Conservation (phyloP, 1,284 basidiomycete species). For the Schizopora paradoxa region DNA sequence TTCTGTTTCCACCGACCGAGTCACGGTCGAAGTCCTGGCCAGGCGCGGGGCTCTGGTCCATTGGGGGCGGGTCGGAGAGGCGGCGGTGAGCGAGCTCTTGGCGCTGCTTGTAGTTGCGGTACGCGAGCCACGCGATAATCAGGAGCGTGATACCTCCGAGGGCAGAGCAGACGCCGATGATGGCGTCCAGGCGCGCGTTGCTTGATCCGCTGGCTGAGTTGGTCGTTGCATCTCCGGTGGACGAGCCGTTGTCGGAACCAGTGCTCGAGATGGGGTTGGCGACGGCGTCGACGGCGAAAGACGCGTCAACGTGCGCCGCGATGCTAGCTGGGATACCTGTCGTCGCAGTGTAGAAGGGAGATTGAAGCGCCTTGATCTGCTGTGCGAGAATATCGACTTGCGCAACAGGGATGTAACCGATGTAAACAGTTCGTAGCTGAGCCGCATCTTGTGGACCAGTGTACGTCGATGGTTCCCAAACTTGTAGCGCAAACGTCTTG, state of each 20-base stretch:
- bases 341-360: slow-evolving; percentile 54
- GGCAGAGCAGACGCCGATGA: slow-evolving; percentile 74
- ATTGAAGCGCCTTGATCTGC: slow-evolving; percentile 49
- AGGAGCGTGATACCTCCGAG: slow-evolving; percentile 66
- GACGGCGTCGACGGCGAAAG: slow-evolving; percentile 48
- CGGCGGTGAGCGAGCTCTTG: slow-evolving; percentile 58
- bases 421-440: slow-evolving; percentile 53
- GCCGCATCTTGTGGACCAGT: slow-evolving; percentile 36
- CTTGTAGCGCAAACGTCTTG: slow-evolving; percentile 53
- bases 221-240: slow-evolving; percentile 19
- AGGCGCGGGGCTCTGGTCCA: slow-evolving; percentile 40
- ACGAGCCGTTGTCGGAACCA: slow-evolving; percentile 22
- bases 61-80: slow-evolving; percentile 48
- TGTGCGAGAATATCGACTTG: slow-evolving; percentile 47
- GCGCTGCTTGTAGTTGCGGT: slow-evolving; percentile 53
- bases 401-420: slow-evolving; percentile 50
- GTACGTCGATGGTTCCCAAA: slow-evolving; percentile 53
- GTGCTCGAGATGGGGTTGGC: slow-evolving; percentile 30
- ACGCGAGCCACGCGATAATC: slow-evolving; percentile 59
- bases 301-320: slow-evolving; percentile 55
- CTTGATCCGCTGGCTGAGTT: slow-evolving; percentile 20
- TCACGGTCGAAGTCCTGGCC: slow-evolving; percentile 68
- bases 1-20: slow-evolving; percentile 60
- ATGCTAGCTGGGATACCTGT: slow-evolving; percentile 34
- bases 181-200: slow-evolving; percentile 60